Evolutionary conservation across 768 basidiomycete species (phyloP).

Genomic region (Mrakia gelida): DNA sequence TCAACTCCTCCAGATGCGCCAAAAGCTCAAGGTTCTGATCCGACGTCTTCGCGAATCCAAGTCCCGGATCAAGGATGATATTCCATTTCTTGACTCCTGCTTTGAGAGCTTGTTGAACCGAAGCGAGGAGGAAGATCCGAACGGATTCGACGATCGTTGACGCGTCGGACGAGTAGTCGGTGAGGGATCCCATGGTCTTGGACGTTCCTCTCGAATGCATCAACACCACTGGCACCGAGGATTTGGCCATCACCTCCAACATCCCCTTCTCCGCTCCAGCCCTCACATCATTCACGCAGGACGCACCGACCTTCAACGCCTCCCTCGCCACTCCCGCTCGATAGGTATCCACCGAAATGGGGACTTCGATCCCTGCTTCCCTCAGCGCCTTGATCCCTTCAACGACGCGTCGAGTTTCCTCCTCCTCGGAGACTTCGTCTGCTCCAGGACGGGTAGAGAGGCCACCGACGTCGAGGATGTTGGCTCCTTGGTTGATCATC

Average conservation of each 20-base stretch:
- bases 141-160: constrained; percentile 64
- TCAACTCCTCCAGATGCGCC: constrained; percentile 51
- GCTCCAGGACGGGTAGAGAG: constrained; percentile 75
- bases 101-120: constrained; percentile 61
- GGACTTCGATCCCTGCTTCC: constrained; percentile 42
- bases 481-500: constrained; percentile 52
- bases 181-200: constrained; percentile 37
- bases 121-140: constrained; percentile 63
- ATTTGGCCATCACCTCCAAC: constrained; percentile 60
- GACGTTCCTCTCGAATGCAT: constrained; percentile 94
- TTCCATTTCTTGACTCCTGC: constrained; percentile 81
- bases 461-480: constrained; percentile 88
- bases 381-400: neutral
- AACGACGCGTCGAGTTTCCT: constrained; percentile 58
- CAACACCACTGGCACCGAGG: constrained; percentile 73
- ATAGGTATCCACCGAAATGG: constrained; percentile 84
- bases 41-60: constrained; percentile 87
- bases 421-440: constrained; percentile 42
- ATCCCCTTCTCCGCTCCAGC: constrained; percentile 62
- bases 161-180: constrained; percentile 45
- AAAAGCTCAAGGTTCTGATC: constrained; percentile 70
- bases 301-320: constrained; percentile 75
- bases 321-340: constrained; percentile 71
- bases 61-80: constrained; percentile 82
- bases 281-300: constrained; percentile 89